Evolutionary conservation across 371 early-diverging fungal genomes (phyloP), one percentile per base, ranked within the genome.

Genomic region (Lichtheimia hyalospora): DNA sequence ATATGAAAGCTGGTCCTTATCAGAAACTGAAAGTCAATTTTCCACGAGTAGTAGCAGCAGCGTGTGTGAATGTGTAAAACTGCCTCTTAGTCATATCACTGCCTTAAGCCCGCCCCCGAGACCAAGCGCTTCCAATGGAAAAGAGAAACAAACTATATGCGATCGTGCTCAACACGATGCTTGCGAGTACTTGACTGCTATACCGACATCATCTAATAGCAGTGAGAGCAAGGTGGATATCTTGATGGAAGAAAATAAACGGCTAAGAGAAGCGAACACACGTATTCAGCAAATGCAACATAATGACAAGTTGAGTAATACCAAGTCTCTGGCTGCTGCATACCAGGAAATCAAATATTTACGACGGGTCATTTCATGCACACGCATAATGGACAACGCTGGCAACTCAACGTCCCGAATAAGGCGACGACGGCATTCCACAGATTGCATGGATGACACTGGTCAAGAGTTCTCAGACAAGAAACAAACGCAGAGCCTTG

Each of bases 21-120:
- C 21, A 20, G 40, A 53, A 39, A 40, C 28, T 40, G 40, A 7
- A 7, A 53, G 40, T 13, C 53, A 40, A 1, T 53, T 40, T n/a
- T 53, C 53, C 8, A 53, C 20, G 2, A 40, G 23, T 21, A 15
- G 39, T 5, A 21, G 20, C 53, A 39, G 28, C 53, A 12, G 15
- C 21, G 53, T n/a, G 0, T 18, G 40, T 39, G 40, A 20, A 53
- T 8, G 20, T 10, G 23, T 18, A 18, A n/a, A 48, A 28, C 5
- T 25, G 25, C 5, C 54, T 8, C 34, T 21, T n/a, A 1, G 28
- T 48, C 57, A 56, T 21, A 20, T 28, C 4, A 61, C 61, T 4
- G 54, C 61, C 0, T 25, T 61, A 48, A 52, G 54, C 39, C 61
- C 61, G 15, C 61, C 61, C 34, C 61, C 61, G 10, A 23, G 54